Evolutionary conservation across 192 early-diverging fungal genomes (phyloP).

Genomic region (Coemansia sp.): DNA sequence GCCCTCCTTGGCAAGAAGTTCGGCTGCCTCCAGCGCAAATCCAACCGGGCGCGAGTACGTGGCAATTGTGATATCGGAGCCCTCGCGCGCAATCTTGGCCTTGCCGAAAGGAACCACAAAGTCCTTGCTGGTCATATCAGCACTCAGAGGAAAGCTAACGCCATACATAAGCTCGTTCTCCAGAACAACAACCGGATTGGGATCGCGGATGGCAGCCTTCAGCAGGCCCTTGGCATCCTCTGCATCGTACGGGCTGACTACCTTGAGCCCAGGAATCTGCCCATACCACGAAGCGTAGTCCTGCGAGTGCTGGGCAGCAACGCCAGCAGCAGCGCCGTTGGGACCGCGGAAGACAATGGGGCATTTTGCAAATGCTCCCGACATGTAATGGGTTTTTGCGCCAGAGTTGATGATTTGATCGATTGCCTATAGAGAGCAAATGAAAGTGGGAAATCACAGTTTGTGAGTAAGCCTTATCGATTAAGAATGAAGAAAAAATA

Average conservation of each 20-base stretch:
- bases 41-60: conserved; percentile 90
- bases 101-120: conserved; percentile 93
- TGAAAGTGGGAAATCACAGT: background rate
- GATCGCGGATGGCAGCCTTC: conserved; percentile 98
- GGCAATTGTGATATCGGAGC: conserved; percentile 89
- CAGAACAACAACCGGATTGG: conserved; percentile 94
- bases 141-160: conserved; percentile 76
- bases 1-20: conserved; percentile 78
- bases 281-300: conserved; percentile 99
- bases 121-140: conserved; percentile 74
- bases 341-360: conserved; percentile 99
- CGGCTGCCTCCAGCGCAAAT: conserved; percentile 84
- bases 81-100: conserved; percentile 86
- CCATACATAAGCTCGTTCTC: conserved; percentile 99
- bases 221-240: conserved; percentile 97
- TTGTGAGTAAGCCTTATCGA: background rate
- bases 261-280: conserved; percentile 94
- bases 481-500: background rate
- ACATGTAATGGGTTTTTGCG: conserved; percentile 98
- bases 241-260: conserved; percentile 92
- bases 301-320: conserved; percentile 98
- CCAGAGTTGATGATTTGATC: conserved; percentile 99
- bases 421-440: conserved; percentile 63
- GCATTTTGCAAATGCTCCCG: conserved; percentile 80
- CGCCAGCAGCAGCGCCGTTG: conserved; percentile 96